Percentiles rank a stretch among this genome's conserved stretches.
Conservation (phyloP, 805 yeast genomes). For the Starmerella sirachaensis region DNA sequence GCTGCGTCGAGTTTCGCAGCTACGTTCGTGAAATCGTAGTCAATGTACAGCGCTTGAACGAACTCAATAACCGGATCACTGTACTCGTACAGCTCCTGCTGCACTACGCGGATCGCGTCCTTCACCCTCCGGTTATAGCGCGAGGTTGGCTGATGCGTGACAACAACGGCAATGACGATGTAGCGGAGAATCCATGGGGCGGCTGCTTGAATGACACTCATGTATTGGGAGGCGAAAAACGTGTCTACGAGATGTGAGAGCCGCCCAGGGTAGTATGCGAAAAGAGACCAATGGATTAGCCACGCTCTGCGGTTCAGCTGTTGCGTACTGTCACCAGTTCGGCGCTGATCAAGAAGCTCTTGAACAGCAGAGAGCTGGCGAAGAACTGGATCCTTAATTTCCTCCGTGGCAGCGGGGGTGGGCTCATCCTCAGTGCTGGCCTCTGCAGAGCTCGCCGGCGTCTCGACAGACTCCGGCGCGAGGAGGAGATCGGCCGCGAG, state of each 20-base stretch:
- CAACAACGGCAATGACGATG: constrained; percentile 45
- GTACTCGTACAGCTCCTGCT: constrained; percentile 54
- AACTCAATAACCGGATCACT: constrained; percentile 51
- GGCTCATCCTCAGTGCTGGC: constrained; percentile 32
- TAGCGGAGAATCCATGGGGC: constrained; percentile 64
- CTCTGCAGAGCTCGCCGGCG: constrained; percentile 25
- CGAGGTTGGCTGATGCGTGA: constrained; percentile 20
- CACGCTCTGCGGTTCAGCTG: constrained; percentile 55
- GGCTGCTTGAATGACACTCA: constrained; percentile 57
- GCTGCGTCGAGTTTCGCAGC: constrained; percentile 39
- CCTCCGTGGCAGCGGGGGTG: background rate
- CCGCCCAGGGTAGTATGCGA: constrained; percentile 46
- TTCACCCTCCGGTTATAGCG: constrained; percentile 40
- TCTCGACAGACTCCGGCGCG: constrained; percentile 39
- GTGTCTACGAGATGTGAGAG: constrained; percentile 44
- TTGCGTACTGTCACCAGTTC: constrained; percentile 40
- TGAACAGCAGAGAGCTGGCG: constrained; percentile 44
- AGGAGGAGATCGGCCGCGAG: constrained; percentile 49
- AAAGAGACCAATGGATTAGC: constrained; percentile 59
- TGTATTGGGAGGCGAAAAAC: constrained; percentile 46
- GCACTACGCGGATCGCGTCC: constrained; percentile 46
- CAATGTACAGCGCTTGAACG: constrained; percentile 43
- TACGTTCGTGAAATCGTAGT: constrained; percentile 47
- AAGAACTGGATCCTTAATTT: constrained; percentile 41
- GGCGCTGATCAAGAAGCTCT: constrained; percentile 47